Conservation (phyloP, 1,284 basidiomycete species). For the Pascua sp. region DNA sequence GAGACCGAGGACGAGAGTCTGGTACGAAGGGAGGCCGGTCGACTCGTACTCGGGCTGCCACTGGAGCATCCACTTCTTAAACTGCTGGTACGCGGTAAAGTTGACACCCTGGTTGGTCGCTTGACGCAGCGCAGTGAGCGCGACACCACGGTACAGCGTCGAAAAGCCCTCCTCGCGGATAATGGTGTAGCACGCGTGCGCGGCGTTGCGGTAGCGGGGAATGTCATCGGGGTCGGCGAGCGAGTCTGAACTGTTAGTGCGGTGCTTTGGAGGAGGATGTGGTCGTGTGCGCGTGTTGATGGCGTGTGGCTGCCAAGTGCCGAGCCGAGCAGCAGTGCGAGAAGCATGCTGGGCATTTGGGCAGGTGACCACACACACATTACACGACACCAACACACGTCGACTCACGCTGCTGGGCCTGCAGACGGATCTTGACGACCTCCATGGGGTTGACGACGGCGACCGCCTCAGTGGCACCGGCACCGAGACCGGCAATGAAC, state of each 20-base stretch:
- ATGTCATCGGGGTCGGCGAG: slow-evolving; percentile 91
- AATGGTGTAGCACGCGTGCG: slow-evolving; percentile 93
- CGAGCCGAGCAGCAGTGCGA: no score
- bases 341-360: background rate
- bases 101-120: slow-evolving; percentile 99
- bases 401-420: slow-evolving; percentile 77
- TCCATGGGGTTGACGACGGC: slow-evolving; percentile 98
- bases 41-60: slow-evolving; percentile 70
- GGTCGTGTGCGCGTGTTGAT: background rate
- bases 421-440: slow-evolving; percentile 96
- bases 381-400: background rate
- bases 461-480: slow-evolving; percentile 91
- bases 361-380: background rate
- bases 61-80: slow-evolving; percentile 76
- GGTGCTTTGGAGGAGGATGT: background rate
- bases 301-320: no score
- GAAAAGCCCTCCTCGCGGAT: slow-evolving; percentile 84
- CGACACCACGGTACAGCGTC: slow-evolving; percentile 89
- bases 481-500: slow-evolving; percentile 81
- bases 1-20: slow-evolving; percentile 89
- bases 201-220: slow-evolving; percentile 93
- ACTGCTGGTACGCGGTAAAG: slow-evolving; percentile 96
- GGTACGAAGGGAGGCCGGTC: slow-evolving; percentile 74
- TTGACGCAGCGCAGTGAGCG: slow-evolving; percentile 88
- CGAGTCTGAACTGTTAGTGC: slow-evolving; percentile 57